Conservation (phyloP, 768 basidiomycete species). For the Rhizopogon roseolus region DNA sequence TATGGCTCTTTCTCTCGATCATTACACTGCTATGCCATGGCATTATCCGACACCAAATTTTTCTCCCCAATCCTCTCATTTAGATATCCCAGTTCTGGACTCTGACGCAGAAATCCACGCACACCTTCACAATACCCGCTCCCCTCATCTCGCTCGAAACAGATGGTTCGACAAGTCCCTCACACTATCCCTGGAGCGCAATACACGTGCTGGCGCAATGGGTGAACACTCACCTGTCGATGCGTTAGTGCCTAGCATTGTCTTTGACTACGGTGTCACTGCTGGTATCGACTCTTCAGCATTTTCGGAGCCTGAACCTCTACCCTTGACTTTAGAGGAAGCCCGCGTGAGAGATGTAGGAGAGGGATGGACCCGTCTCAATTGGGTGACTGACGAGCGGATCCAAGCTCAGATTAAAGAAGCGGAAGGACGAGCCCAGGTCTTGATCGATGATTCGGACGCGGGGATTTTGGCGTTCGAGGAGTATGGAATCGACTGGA, state of each 20-base stretch:
- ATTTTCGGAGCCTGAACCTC: slow-evolving; percentile 25
- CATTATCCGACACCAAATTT: slow-evolving; percentile 13
- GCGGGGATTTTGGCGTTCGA: slow-evolving; percentile 78
- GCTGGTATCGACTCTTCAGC: slow-evolving; percentile 53
- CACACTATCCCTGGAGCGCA: slow-evolving; percentile 79
- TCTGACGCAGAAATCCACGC: slow-evolving; percentile 47
- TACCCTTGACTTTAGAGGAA: not conserved
- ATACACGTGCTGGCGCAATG: slow-evolving; percentile 77
- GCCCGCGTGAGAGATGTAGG: slow-evolving; percentile 2
- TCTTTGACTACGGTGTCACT: slow-evolving; percentile 76
- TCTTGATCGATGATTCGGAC: slow-evolving; percentile 74
- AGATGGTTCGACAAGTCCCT: slow-evolving; percentile 90
- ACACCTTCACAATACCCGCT: slow-evolving; percentile 71
- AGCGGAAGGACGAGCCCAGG: slow-evolving; percentile 53
- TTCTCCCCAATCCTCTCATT: slow-evolving; percentile 9
- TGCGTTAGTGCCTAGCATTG: slow-evolving; percentile 84
- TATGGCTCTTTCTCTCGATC: slow-evolving; percentile 79
- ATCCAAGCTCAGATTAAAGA: slow-evolving; percentile 50
- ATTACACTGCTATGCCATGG: slow-evolving; percentile 40
- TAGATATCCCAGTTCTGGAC: slow-evolving; percentile 13
- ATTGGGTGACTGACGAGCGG: slow-evolving; percentile 69
- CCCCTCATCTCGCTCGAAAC: slow-evolving; percentile 63
- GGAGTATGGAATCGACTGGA: slow-evolving; percentile 85
- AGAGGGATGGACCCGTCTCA: slow-evolving; percentile 53
- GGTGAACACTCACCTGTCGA: slow-evolving; percentile 93